Base-by-base conservation (phyloP, 2,329 filamentous ascomycete genomes). In the Aspergillus quadrilineatus region DNA sequence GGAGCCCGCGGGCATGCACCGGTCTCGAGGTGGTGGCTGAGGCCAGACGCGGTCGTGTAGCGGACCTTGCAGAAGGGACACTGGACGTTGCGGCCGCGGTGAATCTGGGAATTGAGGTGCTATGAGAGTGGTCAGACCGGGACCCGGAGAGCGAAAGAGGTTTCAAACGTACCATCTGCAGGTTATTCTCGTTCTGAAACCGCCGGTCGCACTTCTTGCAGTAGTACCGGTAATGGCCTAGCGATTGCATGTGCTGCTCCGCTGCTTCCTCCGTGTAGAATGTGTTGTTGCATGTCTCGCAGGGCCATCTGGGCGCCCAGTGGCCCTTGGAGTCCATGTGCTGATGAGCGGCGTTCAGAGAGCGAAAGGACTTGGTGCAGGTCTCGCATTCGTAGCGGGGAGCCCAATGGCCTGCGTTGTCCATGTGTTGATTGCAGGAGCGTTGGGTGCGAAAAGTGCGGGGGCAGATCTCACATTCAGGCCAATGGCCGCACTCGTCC, bases 21-120 rank as follows among this genome's bases (percentile, higher is more conserved):
- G 0, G 63, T 69, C 60, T 88, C 85, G 0, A 88, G 68, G 59
- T 88, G 83, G 64, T 85, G 75, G 0, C 73, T 65, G 4, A 87
- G 61, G 4, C 83, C 85, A 1, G 79, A 82, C 1, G 83, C 82
- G 0, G 80, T 79, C 8, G 77, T 70, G 58, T 76, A 83, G 3
- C 7, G 29, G 2, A 46, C 57, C 36, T 73, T 65, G 69, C 85
- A 88, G 63, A 84, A 87, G 0, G 81, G 84, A 50, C 85, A 89
- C 0, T 42, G 1, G 6, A 85, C 67, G 1, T 67, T 67, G 0
- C 47, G 56, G 53, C 79, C 78, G 0, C 73, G 73, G 63, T 88
- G 85, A 45, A 67, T 63, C 4, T 71, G 71, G 0, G 83, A 86
- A 28, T 80, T 80, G 2, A 82, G 71, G 59, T 88, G 85, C 83